Conservation (phyloP, 441 rosid genomes). For the Gossypium schwendimanii region DNA sequence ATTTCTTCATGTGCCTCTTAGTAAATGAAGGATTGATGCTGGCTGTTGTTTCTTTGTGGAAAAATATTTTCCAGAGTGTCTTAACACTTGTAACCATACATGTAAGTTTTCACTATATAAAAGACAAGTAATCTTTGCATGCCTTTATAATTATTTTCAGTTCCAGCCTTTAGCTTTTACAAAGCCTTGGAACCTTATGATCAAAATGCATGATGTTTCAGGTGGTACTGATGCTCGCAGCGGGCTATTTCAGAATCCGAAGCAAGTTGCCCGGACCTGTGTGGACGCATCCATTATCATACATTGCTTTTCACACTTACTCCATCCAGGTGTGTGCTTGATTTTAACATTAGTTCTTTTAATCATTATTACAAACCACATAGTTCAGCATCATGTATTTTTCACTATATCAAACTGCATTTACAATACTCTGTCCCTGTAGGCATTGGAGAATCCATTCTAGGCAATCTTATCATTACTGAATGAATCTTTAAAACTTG, state of each 20-base stretch:
- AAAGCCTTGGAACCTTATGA: not conserved
- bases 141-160: not conserved
- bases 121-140: not conserved
- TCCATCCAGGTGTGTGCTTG: slow-evolving; percentile 56
- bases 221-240: slow-evolving; percentile 93
- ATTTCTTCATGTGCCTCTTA: slow-evolving; percentile 81
- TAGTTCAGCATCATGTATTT: not conserved
- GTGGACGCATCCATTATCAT: slow-evolving; percentile 86
- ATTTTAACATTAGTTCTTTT: not conserved
- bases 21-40: slow-evolving; percentile 91
- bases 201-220: slow-evolving; percentile 28
- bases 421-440: not conserved
- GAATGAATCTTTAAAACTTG: slow-evolving; percentile 7
- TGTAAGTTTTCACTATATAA: slow-evolving; percentile 41
- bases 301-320: slow-evolving; percentile 81
- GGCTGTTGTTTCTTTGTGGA: slow-evolving; percentile 59
- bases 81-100: slow-evolving; percentile 55
- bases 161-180: not conserved
- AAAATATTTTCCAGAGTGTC: slow-evolving; percentile 70
- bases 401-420: not conserved
- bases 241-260: slow-evolving; percentile 86
- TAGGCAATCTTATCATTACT: not conserved
- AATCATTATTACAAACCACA: not conserved
- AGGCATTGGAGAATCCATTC: not conserved
- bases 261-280: slow-evolving; percentile 70